A percentile compares a stretch with the other conserved stretches of the same genome.
These are phyloP conservation scores for Pleurotus pulmonarius DNA, from an alignment of 768 basidiomycete genomes.

Conservation along the genomic window DNA sequence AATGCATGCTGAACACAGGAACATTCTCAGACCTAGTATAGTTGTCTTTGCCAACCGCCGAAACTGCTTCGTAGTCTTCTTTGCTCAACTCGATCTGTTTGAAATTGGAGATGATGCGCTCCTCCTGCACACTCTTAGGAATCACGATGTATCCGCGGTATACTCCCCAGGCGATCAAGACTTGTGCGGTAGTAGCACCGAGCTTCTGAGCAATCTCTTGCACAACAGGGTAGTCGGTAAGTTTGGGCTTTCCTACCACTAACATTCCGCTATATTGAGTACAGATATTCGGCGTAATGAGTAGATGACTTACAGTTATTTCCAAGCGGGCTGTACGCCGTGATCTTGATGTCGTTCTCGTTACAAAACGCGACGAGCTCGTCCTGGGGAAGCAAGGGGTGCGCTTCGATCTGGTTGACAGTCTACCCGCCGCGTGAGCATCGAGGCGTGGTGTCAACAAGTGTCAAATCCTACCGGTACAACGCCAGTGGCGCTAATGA, in stretches of 20 bases:
- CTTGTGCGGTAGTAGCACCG: conserved; percentile 70
- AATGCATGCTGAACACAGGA: neutral
- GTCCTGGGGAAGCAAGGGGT: conserved; percentile 75
- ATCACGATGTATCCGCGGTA: conserved; percentile 78
- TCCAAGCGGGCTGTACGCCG: conserved; percentile 69
- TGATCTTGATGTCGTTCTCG: conserved; percentile 65
- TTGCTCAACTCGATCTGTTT: conserved; percentile 63
- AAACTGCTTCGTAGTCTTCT: conserved; percentile 64
- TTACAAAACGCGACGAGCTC: conserved; percentile 70
- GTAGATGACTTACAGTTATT: conserved; percentile 57
- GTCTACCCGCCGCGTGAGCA: conserved; percentile 32
- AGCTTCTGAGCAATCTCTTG: conserved; percentile 59
- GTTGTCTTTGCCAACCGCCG: conserved; percentile 44
- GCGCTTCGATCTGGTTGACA: conserved; percentile 77
- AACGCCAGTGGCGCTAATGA: conserved; percentile 68
- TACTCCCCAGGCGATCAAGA: conserved; percentile 78
- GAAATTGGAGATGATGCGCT: conserved; percentile 75
- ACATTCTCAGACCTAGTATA: conserved; percentile 31
- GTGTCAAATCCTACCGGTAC: conserved; percentile 48
- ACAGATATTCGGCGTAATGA: neutral
- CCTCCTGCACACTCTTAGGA: conserved; percentile 76
- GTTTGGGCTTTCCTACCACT: conserved; percentile 59
- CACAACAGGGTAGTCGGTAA: conserved; percentile 66
- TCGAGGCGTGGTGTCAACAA: neutral
- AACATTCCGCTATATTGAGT: neutral